These are phyloP conservation scores for Pythium biforme DNA, from an alignment of 352 stramenopile genomes.

Conservation along the genomic window DNA sequence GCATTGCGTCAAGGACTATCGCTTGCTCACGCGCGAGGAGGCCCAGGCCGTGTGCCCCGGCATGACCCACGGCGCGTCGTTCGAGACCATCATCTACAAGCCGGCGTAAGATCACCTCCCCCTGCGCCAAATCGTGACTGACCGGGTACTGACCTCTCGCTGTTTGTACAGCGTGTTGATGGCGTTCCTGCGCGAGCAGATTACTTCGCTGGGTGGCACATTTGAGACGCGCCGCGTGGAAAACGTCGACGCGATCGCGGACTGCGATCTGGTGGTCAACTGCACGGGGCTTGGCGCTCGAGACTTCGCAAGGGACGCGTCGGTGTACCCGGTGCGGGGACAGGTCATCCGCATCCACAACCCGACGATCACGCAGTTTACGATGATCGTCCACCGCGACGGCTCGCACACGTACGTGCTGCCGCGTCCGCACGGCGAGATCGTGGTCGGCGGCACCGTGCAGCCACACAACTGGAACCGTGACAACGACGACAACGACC, in stretches of 20 bases:
- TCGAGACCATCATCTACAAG: slow-evolving; percentile 69
- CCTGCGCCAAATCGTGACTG: not conserved
- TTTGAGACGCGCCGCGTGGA: slow-evolving; percentile 49
- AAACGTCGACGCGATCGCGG: slow-evolving; percentile 31
- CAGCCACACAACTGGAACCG: slow-evolving; percentile 58
- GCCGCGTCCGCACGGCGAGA: slow-evolving; percentile 51
- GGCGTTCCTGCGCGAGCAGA: slow-evolving; percentile 46
- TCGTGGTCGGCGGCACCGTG: slow-evolving; percentile 65
- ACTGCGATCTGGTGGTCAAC: slow-evolving; percentile 59
- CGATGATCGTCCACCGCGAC: slow-evolving; percentile 42
- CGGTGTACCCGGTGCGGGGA: slow-evolving; percentile 52
- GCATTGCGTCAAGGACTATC: slow-evolving; percentile 60
- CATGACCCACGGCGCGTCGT: slow-evolving; percentile 49
- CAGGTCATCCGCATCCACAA: slow-evolving; percentile 43
- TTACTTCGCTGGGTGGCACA: slow-evolving; percentile 39
- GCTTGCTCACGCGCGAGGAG: slow-evolving; percentile 41
- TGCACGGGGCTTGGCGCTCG: slow-evolving; percentile 49
- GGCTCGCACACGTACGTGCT: slow-evolving; percentile 69
- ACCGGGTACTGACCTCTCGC: not conserved
- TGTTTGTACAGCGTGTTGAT: slow-evolving; percentile 41
- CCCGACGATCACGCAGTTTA: slow-evolving; percentile 47
- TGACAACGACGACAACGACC: slow-evolving; percentile 39
- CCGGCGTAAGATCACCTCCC: slow-evolving; percentile 28
- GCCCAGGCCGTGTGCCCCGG: slow-evolving; percentile 34
- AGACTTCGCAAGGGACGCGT: slow-evolving; percentile 41